phyloP scores from a whole-genome alignment of 129 eudicot species.

The Centella asiatica region DNA sequence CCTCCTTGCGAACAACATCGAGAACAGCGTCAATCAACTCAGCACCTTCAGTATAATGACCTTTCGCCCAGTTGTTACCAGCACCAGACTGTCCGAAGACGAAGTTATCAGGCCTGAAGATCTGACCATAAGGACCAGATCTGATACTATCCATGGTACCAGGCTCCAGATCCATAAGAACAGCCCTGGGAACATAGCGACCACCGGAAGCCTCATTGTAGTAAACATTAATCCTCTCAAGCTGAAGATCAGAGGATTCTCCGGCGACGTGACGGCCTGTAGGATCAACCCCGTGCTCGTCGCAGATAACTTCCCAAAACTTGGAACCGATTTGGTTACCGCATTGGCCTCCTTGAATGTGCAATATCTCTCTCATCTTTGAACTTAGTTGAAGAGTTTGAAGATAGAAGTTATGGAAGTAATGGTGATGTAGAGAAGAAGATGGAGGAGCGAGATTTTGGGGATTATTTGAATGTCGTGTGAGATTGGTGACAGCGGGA shows the following conservation, averaged over 20 bases:
- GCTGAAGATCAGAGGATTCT: constrained; percentile 42
- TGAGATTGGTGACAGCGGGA: constrained; percentile 7
- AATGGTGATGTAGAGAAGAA: constrained; percentile 10
- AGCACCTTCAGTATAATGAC: constrained; percentile 93
- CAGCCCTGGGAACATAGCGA: constrained; percentile 85
- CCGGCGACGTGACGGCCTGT: constrained; percentile 44
- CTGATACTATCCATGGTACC: constrained; percentile 94
- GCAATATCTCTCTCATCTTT: constrained; percentile 78
- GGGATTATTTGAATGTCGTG: constrained; percentile 6
- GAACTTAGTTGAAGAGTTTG: background rate
- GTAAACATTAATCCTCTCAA: constrained; percentile 79
- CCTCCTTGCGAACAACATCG: constrained; percentile 90
- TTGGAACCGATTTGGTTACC: constrained; percentile 90
- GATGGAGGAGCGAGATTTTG: background rate
- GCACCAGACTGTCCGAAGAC: constrained; percentile 89
- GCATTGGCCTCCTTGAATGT: constrained; percentile 95
- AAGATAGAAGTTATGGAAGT: constrained; percentile 13
- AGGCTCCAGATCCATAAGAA: constrained; percentile 94
- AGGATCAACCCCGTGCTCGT: constrained; percentile 72
- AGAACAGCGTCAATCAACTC: constrained; percentile 85
- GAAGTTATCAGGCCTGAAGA: constrained; percentile 86
- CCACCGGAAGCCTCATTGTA: constrained; percentile 87
- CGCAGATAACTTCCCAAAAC: constrained; percentile 85
- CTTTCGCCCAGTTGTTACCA: constrained; percentile 90
- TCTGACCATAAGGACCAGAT: constrained; percentile 78